Percentiles rank a stretch among this genome's conserved stretches.
These are phyloP conservation scores for Angomonas desouzai DNA, from an alignment of 208 protist species.

Conservation along the genomic window DNA sequence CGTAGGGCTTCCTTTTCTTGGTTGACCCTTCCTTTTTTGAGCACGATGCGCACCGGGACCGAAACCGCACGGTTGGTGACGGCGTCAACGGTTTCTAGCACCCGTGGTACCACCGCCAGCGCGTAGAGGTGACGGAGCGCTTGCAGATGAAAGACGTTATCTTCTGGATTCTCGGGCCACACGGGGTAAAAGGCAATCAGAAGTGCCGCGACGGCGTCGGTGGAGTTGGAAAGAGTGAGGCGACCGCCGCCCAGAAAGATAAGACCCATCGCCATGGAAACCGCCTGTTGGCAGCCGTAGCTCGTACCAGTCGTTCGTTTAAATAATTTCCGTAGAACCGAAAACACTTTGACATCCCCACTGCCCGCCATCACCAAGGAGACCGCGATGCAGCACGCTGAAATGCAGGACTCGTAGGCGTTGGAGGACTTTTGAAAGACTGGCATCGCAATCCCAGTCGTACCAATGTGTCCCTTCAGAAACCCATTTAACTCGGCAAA, in stretches of 20 bases:
- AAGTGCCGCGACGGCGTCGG: constrained; percentile 86
- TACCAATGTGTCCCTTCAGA: constrained; percentile 49
- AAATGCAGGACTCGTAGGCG: constrained; percentile 69
- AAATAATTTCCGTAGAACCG: constrained; percentile 68
- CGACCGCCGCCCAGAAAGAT: constrained; percentile 93
- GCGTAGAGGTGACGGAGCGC: constrained; percentile 94
- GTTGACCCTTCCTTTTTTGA: constrained; percentile 14
- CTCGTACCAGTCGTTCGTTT: constrained; percentile 36
- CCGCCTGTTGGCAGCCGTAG: constrained; percentile 94
- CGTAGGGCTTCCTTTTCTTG: background rate
- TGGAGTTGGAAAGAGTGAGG: constrained; percentile 81
- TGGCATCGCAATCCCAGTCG: constrained; percentile 38
- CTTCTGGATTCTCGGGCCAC: constrained; percentile 79
- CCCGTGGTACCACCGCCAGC: constrained; percentile 88
- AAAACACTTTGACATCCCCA: constrained; percentile 80
- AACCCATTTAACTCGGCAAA: constrained; percentile 72
- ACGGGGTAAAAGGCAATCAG: constrained; percentile 92
- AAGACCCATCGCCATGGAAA: constrained; percentile 93
- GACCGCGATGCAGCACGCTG: constrained; percentile 61
- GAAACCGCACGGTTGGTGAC: constrained; percentile 73
- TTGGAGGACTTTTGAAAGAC: constrained; percentile 64
- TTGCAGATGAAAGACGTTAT: constrained; percentile 92
- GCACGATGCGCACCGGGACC: constrained; percentile 61
- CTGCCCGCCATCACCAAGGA: constrained; percentile 91
- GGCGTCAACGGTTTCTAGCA: constrained; percentile 90